Base-by-base conservation (phyloP, 768 basidiomycete species). In the Auriscalpium vulgare region DNA sequence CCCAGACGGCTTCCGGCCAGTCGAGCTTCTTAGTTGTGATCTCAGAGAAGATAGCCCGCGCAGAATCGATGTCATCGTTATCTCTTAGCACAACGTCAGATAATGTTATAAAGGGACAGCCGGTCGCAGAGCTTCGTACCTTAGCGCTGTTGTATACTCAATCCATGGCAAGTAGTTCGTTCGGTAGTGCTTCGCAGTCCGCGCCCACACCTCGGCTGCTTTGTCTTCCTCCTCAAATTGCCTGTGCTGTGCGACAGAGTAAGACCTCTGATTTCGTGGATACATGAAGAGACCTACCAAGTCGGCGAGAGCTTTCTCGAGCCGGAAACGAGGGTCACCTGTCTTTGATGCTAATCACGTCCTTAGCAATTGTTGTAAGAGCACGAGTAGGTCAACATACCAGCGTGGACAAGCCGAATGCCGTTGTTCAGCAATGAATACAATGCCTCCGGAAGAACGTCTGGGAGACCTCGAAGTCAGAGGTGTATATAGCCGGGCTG, bases 1-100 rank as follows among this genome's bases (percentile, higher is more conserved):
- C 91, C 85, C 91, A 95, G 8, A 98, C 74, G 10, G 86, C 88
- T 69, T 99, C 95, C 0, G 97, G 94, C 87, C 94, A 98, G 69
- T 99, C 95, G 40, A 98, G 63, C 50, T 85, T 81, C 67, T 87
- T 88, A 46, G 75, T 73, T 34, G 83, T 79, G 4, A 88, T 74
- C 57, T 85, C 82, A 44, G 73, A 69, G 67, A 91, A 95, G 8
- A 82, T 72, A 21, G 77, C 73, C 43, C 92, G 82, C 3, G 87
- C 88, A 47, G 79, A 72, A 14, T 82, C 77, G 51, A 82, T 72
- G 60, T 73, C 74, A 56, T 78, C 75, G 37, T 77, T 70, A 66
- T 80, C 80, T 61, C 83, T 84, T 47, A 10, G n/a, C 19, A n/a
- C 21, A 0, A 51, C 13, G 29, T 19, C 56, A 68, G 10, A 65